Evolutionary conservation across 805 yeast genomes (phyloP).

Genomic region (Starmerella sp.): DNA sequence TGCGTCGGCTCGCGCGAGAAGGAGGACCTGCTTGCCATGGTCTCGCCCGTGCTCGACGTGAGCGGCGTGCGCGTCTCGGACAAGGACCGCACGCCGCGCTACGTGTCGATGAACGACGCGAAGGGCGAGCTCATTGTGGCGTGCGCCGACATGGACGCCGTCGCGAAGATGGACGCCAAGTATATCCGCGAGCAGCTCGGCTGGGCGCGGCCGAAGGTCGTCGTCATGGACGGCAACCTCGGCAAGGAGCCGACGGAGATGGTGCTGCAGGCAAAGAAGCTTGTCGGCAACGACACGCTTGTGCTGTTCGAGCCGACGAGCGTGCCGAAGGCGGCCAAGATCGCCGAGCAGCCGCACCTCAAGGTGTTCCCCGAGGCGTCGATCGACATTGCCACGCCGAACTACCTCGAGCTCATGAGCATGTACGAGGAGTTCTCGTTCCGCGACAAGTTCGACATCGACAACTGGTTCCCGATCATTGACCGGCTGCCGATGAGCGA

Average conservation of each 20-base stretch:
- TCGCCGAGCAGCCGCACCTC: constrained; percentile 32
- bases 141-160: constrained; percentile 72
- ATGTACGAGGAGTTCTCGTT: constrained; percentile 42
- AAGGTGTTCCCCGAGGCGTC: constrained; percentile 39
- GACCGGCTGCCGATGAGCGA: constrained; percentile 44
- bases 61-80: constrained; percentile 34
- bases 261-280: constrained; percentile 24
- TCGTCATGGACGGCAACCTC: constrained; percentile 62
- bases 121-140: constrained; percentile 61
- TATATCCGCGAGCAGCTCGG: constrained; percentile 37
- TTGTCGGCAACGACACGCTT: constrained; percentile 13
- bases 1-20: constrained; percentile 24
- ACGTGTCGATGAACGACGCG: constrained; percentile 52
- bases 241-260: constrained; percentile 34
- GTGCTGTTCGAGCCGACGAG: constrained; percentile 70
- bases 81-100: constrained; percentile 49
- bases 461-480: constrained; percentile 63
- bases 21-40: constrained; percentile 18
- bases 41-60: constrained; percentile 23
- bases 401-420: constrained; percentile 46
- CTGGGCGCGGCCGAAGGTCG: constrained; percentile 36
- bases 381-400: constrained; percentile 52
- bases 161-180: constrained; percentile 39
- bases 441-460: constrained; percentile 40
- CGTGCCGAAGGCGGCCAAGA: constrained; percentile 43